Evolutionary conservation across 2,329 filamentous ascomycete species (phyloP), one percentile per base, ranked within the genome.

Genomic region (Sarocladiaceae sp.): DNA sequence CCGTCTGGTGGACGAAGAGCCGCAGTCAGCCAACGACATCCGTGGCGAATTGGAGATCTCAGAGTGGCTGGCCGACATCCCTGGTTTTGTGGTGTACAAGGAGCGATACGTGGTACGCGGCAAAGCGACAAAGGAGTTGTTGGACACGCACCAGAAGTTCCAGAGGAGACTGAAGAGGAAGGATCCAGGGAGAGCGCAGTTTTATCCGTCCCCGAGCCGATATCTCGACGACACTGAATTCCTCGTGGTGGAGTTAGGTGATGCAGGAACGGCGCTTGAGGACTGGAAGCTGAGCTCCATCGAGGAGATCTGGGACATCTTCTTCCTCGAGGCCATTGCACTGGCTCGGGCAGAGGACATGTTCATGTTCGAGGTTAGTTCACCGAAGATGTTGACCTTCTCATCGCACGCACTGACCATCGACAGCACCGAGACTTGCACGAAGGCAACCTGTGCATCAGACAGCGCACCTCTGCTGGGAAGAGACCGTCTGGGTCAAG

Each of bases 51-150:
- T 86, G 20, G 71, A 75, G 47, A 84, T 86, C 42, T 85, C 83
- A 2, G 82, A 86, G 61, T 79, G 77, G 69, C 68, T 86, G 17
- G 80, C 82, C 17, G 81, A 83, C 54, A 78, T 86, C 12, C 82
- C 82, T 0, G 83, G 83, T 0, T 86, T 85, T 55, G 81, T 85
- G 28, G 73, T 82, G 17, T 86, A 85, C 69, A 86, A 86, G 64
- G 81, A 84, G 61, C 72, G 79, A 7, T 83, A 84, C 53, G 66
- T 85, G 26, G 78, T 85, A 1, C 69, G 74, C 58, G 83, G 83
- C 0, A 78, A 76, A 55, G 72, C 79, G 0, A 74, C 80, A 3
- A 72, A 70, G 48, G 71, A 72, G 15, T 65, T 86, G 25, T 68
- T 83, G 2, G 75, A 82, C 56, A 84, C 83, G n/a, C 82, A 83